A percentile compares a stretch with the other conserved stretches of the same genome.
These are phyloP conservation scores for Draba incana DNA, from an alignment of 345 rosid genomes.

Conservation along the genomic window DNA sequence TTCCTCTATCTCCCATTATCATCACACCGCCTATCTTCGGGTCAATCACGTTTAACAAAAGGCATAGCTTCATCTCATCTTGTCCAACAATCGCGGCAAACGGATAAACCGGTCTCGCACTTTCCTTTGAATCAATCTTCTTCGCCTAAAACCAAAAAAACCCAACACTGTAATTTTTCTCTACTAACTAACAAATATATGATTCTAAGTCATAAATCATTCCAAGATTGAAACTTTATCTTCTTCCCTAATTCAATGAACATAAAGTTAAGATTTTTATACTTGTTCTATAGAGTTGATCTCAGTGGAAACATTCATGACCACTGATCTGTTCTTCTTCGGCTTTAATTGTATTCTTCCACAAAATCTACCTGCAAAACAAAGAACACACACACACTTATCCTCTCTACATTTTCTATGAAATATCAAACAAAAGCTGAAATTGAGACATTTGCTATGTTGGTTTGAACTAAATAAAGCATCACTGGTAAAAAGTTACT, in stretches of 20 bases:
- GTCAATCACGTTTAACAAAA: slow-evolving; percentile 85
- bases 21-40: slow-evolving; percentile 96
- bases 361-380: slow-evolving; percentile 44
- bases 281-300: slow-evolving; percentile 70
- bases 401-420: too few species aligned
- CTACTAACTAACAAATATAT: neutral
- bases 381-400: neutral
- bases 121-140: slow-evolving; percentile 62
- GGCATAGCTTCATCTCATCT: slow-evolving; percentile 97
- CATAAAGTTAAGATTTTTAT: neutral
- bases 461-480: neutral
- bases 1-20: slow-evolving; percentile 98
- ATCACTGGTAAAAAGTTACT: neutral
- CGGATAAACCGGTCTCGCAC: slow-evolving; percentile 86
- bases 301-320: slow-evolving; percentile 71
- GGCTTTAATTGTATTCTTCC: slow-evolving; percentile 48
- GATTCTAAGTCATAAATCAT: neutral
- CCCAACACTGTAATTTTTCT: neutral
- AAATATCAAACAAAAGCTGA: neutral
- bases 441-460: neutral
- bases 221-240: slow-evolving; percentile 27
- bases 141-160: slow-evolving; percentile 48
- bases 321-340: slow-evolving; percentile 57
- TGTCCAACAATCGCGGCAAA: slow-evolving; percentile 96
- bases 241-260: too few species aligned